Conservation (phyloP, 345 rosid genomes). For the Crucihimalaya himalaica region DNA sequence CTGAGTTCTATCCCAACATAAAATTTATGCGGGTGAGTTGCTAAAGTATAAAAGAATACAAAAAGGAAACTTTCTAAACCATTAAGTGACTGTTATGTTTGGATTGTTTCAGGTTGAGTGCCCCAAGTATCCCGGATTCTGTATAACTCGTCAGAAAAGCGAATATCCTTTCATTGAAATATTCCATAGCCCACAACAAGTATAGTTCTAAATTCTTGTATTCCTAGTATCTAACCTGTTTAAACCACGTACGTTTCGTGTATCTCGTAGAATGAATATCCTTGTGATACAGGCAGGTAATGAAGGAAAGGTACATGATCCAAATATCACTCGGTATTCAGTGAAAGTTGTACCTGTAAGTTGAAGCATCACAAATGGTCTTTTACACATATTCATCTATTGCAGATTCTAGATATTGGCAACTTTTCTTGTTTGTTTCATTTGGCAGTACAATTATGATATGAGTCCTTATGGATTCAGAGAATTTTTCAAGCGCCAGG, state of each 20-base stretch:
- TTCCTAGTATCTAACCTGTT: neutral
- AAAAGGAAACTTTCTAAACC: neutral
- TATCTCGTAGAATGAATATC: constrained; percentile 5
- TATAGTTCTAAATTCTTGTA: constrained; percentile 27
- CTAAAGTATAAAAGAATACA: neutral
- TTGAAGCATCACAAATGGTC: constrained; percentile 25
- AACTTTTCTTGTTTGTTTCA: constrained; percentile 7
- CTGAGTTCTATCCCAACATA: constrained; percentile 82
- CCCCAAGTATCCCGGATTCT: constrained; percentile 97
- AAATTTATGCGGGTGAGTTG: constrained; percentile 76
- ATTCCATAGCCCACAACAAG: constrained; percentile 87
- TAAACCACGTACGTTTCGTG: neutral
- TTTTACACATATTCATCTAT: neutral
- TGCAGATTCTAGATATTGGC: constrained; percentile 4
- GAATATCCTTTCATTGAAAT: constrained; percentile 94
- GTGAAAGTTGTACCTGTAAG: constrained; percentile 91
- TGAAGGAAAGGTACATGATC: constrained; percentile 66
- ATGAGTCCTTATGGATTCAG: constrained; percentile 84
- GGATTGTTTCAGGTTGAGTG: constrained; percentile 80
- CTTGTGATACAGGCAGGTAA: constrained; percentile 57
- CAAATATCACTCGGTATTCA: constrained; percentile 64
- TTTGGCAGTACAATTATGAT: constrained; percentile 76
- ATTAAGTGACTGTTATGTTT: constrained; percentile 18
- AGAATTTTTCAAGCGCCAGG: constrained; percentile 88
- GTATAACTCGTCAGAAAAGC: constrained; percentile 78